Conservation (phyloP, 2,329 filamentous ascomycete genomes). For the Curvularia verruculosa region DNA sequence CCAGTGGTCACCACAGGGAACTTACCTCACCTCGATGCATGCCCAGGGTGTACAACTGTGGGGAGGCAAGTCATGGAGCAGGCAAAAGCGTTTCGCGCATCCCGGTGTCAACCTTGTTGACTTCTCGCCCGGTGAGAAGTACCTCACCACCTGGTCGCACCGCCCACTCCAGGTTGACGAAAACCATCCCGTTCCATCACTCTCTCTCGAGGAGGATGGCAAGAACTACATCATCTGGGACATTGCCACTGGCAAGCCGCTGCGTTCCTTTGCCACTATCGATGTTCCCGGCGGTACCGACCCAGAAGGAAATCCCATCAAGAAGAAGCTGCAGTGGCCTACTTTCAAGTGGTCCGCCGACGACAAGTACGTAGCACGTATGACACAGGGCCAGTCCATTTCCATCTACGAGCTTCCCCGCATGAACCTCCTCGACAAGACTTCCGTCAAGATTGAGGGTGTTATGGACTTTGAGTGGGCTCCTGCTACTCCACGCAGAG, state of each 20-base stretch:
- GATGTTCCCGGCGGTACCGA: slow-evolving; percentile 73
- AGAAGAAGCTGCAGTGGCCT: slow-evolving; percentile 97
- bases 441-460: slow-evolving; percentile 92
- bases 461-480: slow-evolving; percentile 99
- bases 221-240: slow-evolving; percentile 99
- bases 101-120: slow-evolving; percentile 95
- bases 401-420: slow-evolving; percentile 87
- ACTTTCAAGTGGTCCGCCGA: slow-evolving; percentile 99
- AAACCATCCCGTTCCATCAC: slow-evolving; percentile 79
- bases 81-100: slow-evolving; percentile 92
- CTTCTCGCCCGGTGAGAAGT: slow-evolving; percentile 92
- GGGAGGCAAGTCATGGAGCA: slow-evolving; percentile 87
- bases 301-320: slow-evolving; percentile 68
- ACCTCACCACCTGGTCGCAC: slow-evolving; percentile 96
- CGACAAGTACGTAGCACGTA: slow-evolving; percentile 93
- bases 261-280: slow-evolving; percentile 91
- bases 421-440: slow-evolving; percentile 90
- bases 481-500: slow-evolving; percentile 78
- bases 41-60: slow-evolving; percentile 96
- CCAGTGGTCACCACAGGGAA: slow-evolving; percentile 95
- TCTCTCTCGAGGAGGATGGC: slow-evolving; percentile 83
- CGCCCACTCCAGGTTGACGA: slow-evolving; percentile 91
- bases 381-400: slow-evolving; percentile 86
- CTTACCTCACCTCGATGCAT: slow-evolving; percentile 93
- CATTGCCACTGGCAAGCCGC: slow-evolving; percentile 82